These are phyloP conservation scores for Lentinula sp. DNA, from an alignment of 768 basidiomycete species.

Conservation along the genomic window DNA sequence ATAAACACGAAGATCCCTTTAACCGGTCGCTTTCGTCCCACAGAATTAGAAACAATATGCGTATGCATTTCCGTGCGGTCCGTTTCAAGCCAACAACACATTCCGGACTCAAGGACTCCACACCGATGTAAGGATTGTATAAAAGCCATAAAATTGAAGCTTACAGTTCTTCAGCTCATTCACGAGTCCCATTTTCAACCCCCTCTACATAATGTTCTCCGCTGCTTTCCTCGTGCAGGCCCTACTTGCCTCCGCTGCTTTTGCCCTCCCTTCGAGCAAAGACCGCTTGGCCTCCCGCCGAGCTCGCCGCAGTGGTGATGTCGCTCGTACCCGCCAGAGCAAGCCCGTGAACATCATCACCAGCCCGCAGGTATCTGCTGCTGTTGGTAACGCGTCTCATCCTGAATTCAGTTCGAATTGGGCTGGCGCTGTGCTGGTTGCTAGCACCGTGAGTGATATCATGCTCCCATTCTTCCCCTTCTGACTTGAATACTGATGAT, in stretches of 20 bases:
- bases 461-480: background rate
- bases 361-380: background rate
- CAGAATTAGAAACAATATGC: background rate
- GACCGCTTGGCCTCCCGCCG: background rate
- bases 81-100: background rate
- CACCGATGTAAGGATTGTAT: background rate
- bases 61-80: background rate
- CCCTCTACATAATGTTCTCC: slow-evolving; percentile 1
- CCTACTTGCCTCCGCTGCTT: background rate
- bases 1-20: background rate
- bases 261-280: slow-evolving; percentile 4
- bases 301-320: background rate
- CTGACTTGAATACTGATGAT: background rate
- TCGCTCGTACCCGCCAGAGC: background rate
- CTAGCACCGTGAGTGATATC: background rate
- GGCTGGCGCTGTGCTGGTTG: slow-evolving; percentile 6
- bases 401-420: slow-evolving; percentile 3
- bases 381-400: background rate
- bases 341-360: slow-evolving; percentile 4
- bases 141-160: background rate
- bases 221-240: background rate
- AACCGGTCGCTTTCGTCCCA: background rate
- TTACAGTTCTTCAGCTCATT: background rate
- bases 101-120: background rate
- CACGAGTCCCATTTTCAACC: background rate